phyloP scores from a whole-genome alignment of 176 grass and related monocot genomes.

The Melocanna baccifera region DNA sequence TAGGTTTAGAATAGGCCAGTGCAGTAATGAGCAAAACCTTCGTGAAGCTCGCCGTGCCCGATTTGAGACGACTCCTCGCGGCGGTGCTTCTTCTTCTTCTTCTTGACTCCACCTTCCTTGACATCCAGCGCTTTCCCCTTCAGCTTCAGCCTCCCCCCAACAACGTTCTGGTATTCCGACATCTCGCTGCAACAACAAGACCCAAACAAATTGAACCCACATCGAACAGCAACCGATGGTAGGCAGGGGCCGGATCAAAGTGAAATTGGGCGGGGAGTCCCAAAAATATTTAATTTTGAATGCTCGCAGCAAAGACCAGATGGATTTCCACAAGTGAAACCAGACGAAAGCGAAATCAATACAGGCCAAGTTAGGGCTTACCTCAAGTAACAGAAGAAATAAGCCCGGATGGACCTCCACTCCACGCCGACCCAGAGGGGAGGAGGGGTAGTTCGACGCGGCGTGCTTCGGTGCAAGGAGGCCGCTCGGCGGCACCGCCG shows the following conservation, averaged over 20 bases:
- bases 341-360: not conserved
- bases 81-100: conserved; percentile 65
- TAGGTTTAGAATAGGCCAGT: not conserved
- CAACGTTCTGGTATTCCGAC: conserved; percentile 82
- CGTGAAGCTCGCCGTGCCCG: conserved; percentile 35
- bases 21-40: conserved; percentile 43
- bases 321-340: not conserved
- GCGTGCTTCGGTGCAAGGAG: not conserved
- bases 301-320: not conserved
- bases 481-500: not conserved
- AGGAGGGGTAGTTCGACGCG: not conserved
- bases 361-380: not conserved
- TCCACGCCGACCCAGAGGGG: not conserved
- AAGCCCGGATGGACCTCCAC: not conserved
- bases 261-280: not conserved
- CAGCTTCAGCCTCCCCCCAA: conserved; percentile 75
- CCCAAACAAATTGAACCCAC: not conserved
- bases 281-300: not conserved
- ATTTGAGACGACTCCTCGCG: conserved; percentile 43
- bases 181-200: conserved; percentile 45
- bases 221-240: not conserved
- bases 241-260: not conserved
- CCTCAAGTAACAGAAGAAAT: not conserved
- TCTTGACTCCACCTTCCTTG: conserved; percentile 74
- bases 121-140: conserved; percentile 91